Evolutionary conservation across 345 rosid species (phyloP), one percentile per base, ranked within the genome.

Genomic region (Raphanus raphanistrum): DNA sequence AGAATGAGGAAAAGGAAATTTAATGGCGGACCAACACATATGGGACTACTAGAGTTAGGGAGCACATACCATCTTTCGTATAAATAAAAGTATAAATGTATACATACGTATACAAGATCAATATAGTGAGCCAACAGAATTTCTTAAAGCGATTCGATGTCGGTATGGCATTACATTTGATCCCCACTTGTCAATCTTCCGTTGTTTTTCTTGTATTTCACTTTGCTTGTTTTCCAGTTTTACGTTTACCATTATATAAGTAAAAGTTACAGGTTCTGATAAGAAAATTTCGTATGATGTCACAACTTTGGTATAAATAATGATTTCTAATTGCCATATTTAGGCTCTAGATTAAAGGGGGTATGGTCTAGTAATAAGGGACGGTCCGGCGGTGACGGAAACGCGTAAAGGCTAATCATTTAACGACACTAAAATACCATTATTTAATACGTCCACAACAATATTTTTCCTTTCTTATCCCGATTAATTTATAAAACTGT

Each of bases 21-120:
- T 61, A 74, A 75, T 79, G 86, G 85, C 86, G 84, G 89, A 87
- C 95, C 87, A 55, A 48, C 48, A 65, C 80, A 69, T 33, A 66
- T 74, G 58, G 81, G 84, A 77, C 64, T 68, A 48, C 31, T 33
- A 41, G 54, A 63, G 63, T 66, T 70, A 74, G 89, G 88, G 84
- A 79, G 81, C 92, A 90, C 13, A 73, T 66, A 76, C 79, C 62
- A 15, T 52, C 58, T 58, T 8, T 25, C 16, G 71, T 80, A 55
- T 80, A 68, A 66, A 70, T 32, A 13, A 77, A 77, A 54, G 27
- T 63, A 65, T 71, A 64, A 36, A 36, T 57, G 63, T 62, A 76
- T 11, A 69, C 45, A 54, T 70, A 70, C 66, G 66, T 78, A 71
- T 21, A 41, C 48, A 76, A 12, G 35, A 55, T 71, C 50, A 9